phyloP scores from a whole-genome alignment of 441 rosid species.

The Corymbia citriodora region DNA sequence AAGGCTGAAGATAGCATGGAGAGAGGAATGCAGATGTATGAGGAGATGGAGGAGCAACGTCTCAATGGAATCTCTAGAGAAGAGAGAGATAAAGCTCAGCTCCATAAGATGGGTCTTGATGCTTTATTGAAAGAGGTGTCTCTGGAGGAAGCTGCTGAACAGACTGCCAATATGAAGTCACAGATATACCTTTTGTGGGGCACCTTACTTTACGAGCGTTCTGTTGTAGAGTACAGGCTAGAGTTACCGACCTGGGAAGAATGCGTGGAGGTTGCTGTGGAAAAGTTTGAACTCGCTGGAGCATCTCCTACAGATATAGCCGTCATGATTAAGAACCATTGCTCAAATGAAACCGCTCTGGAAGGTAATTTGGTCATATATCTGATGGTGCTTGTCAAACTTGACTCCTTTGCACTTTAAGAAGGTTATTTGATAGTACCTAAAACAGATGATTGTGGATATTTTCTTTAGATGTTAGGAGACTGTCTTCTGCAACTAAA shows the following conservation, averaged over 20 bases:
- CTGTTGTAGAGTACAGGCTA: conserved; percentile 83
- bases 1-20: conserved; percentile 92
- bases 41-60: conserved; percentile 72
- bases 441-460: background rate
- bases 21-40: conserved; percentile 93
- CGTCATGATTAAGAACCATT: conserved; percentile 92
- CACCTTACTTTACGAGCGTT: conserved; percentile 85
- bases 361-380: conserved; percentile 51
- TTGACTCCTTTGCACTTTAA: background rate
- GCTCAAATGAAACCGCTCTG: conserved; percentile 67
- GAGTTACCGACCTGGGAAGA: conserved; percentile 91
- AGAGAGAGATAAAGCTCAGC: conserved; percentile 41
- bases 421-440: background rate
- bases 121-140: conserved; percentile 45
- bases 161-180: conserved; percentile 73
- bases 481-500: background rate
- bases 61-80: conserved; percentile 57
- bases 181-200: conserved; percentile 96
- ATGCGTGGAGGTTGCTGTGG: conserved; percentile 90
- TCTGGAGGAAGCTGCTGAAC: conserved; percentile 63
- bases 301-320: conserved; percentile 91
- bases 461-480: background rate
- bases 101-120: conserved; percentile 66
- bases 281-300: conserved; percentile 96
- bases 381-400: background rate